Percentiles rank a stretch among this genome's conserved stretches.
Evolutionary conservation across 2,329 filamentous ascomycete species (phyloP).

Genomic region (Penicillium occitanis): DNA sequence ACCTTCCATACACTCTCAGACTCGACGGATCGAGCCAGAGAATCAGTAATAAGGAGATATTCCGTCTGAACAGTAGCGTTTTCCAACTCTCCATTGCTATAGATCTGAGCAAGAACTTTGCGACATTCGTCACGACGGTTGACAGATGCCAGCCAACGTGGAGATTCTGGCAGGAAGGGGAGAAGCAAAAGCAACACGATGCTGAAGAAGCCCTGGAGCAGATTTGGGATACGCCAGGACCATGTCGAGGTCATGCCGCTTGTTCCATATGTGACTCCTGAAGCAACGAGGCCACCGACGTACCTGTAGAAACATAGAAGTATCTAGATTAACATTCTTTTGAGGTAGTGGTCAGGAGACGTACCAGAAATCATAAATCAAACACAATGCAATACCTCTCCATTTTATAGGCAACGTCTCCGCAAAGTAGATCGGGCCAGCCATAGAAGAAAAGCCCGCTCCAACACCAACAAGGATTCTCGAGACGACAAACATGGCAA

Average conservation of each 20-base stretch:
- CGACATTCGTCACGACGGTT: not conserved
- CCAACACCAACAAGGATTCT: not conserved
- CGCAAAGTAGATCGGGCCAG: not conserved
- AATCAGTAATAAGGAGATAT: not conserved
- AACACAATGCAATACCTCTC: not conserved
- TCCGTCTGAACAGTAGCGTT: not conserved
- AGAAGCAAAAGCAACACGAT: not conserved
- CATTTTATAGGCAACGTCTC: not conserved
- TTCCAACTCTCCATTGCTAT: not conserved
- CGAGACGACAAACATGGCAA: not conserved
- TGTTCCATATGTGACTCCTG: not conserved
- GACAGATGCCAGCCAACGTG: conserved; percentile 1
- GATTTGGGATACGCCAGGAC: not conserved
- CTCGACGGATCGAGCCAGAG: not conserved
- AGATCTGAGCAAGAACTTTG: not conserved
- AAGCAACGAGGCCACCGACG: not conserved
- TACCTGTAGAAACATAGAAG: not conserved
- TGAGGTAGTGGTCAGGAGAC: not conserved
- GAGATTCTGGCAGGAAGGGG: not conserved
- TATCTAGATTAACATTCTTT: no score
- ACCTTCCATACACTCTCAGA: not conserved
- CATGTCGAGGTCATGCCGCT: not conserved
- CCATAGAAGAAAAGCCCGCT: not conserved
- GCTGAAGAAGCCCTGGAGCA: not conserved
- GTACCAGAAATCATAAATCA: not conserved